These are phyloP conservation scores for Colletotrichum eremochloae DNA, from an alignment of 2,329 filamentous ascomycete species.

Conservation along the genomic window DNA sequence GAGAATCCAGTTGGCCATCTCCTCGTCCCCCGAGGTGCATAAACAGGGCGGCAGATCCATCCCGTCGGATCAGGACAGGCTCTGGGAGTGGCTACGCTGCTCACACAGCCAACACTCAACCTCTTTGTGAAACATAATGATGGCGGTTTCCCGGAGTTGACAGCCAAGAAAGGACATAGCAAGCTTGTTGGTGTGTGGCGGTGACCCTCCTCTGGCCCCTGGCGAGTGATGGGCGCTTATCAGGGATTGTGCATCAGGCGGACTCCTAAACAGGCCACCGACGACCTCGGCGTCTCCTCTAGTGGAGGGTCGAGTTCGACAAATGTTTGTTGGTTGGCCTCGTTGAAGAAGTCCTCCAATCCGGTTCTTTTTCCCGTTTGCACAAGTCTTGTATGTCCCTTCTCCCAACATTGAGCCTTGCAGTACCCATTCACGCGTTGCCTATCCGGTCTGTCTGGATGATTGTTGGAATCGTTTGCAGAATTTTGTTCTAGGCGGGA, in stretches of 20 bases:
- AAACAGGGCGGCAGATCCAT: background rate
- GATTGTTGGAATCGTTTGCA: background rate
- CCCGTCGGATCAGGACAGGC: background rate
- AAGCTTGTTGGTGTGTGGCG: conserved; percentile 20
- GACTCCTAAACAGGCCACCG: background rate
- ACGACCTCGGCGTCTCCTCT: background rate
- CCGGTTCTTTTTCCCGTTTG: background rate
- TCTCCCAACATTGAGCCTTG: background rate
- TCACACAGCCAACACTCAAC: background rate
- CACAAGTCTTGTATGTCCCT: background rate
- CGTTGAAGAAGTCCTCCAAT: conserved; percentile 7
- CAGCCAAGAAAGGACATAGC: background rate
- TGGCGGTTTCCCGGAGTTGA: background rate
- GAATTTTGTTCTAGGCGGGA: background rate
- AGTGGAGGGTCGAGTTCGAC: background rate
- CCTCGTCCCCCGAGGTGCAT: background rate
- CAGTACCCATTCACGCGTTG: background rate
- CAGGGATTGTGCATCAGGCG: conserved; percentile 5
- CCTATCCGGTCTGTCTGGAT: background rate
- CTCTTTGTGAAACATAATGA: conserved; percentile 3
- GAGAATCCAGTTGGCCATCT: background rate
- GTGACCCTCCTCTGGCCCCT: conserved; percentile 9
- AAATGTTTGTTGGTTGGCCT: conserved; percentile 5
- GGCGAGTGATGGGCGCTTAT: conserved; percentile 23
- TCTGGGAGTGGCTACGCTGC: background rate